Base-by-base conservation (phyloP, 225 moss, liverwort and hornwort species). In the Polytrichum formosum region DNA sequence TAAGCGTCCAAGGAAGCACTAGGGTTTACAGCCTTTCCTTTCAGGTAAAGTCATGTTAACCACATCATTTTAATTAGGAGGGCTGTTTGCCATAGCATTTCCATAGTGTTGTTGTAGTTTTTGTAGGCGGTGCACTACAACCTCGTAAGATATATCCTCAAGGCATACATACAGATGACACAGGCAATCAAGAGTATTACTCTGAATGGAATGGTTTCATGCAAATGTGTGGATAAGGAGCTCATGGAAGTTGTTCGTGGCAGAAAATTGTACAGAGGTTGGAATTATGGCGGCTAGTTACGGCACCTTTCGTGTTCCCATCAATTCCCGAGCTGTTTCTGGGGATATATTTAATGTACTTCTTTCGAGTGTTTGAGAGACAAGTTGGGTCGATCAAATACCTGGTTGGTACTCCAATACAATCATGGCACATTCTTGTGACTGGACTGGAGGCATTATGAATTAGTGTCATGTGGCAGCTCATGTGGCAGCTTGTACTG, bases 321-420 rank as follows among this genome's bases (percentile, higher is more conserved):
- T 80, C 80, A 63, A 23, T 81, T 58, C 80, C 75, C 23, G 84
- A 84, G 72, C 70, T 84, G 4, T 59, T 81, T 10, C 67, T 78
- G 56, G 84, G 84, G 54, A 66, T 81, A 28, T 84, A 84, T 75
- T 77, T 84, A 28, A 69, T 84, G 9, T 84, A 84, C 53, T 84
- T 84, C 53, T 84, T 84, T 67, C 62, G 84, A 73, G 80, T 84
- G 30, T 84, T 84, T 64, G 84, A 84, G 75, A 78, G 84, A 69
- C 80, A 78, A 81, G 63, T 75, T 35, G 84, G 84, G 13, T 84
- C 84, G 63, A 72, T 64, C 33, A 84, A 84, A 53, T 84, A 77
- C 77, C 66, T 73, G 84, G 84, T 84, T 67, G 53, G 84, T 78
- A 18, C 63, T 46, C 13, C 46, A 46, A 46, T 63, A 7, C 63